Conservation (phyloP, 495 filamentous ascomycete genomes). For the Ascobolus immersus region DNA sequence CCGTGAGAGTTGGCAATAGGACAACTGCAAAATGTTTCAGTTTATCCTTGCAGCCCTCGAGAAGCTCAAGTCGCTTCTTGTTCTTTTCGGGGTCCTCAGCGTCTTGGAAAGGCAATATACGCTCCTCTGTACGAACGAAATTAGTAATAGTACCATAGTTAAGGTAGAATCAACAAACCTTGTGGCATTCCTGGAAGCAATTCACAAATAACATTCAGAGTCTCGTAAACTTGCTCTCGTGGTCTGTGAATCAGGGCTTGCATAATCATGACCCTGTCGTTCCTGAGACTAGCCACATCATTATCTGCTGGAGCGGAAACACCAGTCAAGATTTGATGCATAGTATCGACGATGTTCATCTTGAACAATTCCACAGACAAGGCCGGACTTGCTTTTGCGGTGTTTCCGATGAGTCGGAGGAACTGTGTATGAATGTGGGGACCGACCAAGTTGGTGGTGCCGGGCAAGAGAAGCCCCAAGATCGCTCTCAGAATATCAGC, state of each 20-base stretch:
- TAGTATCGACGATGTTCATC: constrained; percentile 90
- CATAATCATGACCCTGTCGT: constrained; percentile 96
- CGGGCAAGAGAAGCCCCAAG: constrained; percentile 71
- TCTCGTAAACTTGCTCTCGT: constrained; percentile 91
- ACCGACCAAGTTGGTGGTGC: constrained; percentile 86
- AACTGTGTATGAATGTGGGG: constrained; percentile 94
- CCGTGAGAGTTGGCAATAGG: constrained; percentile 84
- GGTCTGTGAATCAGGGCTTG: constrained; percentile 90
- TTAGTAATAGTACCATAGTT: not conserved
- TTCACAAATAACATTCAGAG: constrained; percentile 93
- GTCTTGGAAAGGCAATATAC: not conserved
- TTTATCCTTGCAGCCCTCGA: constrained; percentile 59
- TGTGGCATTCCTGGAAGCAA: constrained; percentile 45
- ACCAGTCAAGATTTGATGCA: constrained; percentile 93
- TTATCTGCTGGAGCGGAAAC: constrained; percentile 74
- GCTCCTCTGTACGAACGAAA: not conserved
- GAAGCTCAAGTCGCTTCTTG: constrained; percentile 49
- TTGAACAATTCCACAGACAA: constrained; percentile 78
- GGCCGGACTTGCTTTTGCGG: constrained; percentile 60
- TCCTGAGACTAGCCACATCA: constrained; percentile 55
- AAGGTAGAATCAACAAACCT: constrained; percentile 6
- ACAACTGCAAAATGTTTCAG: constrained; percentile 81
- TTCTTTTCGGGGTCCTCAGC: constrained; percentile 25
- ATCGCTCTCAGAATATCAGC: constrained; percentile 65
- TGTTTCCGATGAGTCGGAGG: constrained; percentile 66